Evolutionary conservation across 768 basidiomycete genomes (phyloP).

Genomic region (Lactarius deliciosus): DNA sequence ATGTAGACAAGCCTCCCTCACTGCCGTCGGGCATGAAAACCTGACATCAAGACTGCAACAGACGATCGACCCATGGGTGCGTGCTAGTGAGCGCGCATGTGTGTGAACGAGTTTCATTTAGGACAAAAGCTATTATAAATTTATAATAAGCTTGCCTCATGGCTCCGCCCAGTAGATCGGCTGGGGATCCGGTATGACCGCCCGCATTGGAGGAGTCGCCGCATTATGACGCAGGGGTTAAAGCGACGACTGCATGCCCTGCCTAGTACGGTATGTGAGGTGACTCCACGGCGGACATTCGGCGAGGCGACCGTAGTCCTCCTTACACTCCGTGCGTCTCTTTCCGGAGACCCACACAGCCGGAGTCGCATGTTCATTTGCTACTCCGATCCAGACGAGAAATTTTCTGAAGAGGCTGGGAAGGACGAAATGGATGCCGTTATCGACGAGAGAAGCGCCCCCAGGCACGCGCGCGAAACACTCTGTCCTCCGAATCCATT

Average conservation of each 20-base stretch:
- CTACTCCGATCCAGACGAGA: not conserved
- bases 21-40: not conserved
- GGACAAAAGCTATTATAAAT: not conserved
- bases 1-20: not conserved
- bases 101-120: constrained; percentile 6
- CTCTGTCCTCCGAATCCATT: not conserved
- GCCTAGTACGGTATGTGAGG: not conserved
- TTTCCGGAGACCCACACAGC: not conserved
- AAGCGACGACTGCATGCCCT: not conserved
- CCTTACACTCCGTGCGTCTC: not conserved
- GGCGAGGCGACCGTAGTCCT: not conserved
- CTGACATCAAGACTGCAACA: not conserved
- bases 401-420: not conserved
- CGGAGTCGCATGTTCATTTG: not conserved
- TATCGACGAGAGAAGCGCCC: not conserved
- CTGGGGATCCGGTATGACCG: constrained; percentile 3
- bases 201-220: not conserved
- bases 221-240: not conserved
- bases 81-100: not conserved
- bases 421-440: constrained; percentile 8
- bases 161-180: constrained; percentile 1
- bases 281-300: not conserved
- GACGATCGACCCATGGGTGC: not conserved
- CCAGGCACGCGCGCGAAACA: constrained; percentile 9
- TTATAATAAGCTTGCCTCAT: constrained; percentile 2